Conservation (phyloP, 2,329 filamentous ascomycete species). For the Nakataea oryzae region DNA sequence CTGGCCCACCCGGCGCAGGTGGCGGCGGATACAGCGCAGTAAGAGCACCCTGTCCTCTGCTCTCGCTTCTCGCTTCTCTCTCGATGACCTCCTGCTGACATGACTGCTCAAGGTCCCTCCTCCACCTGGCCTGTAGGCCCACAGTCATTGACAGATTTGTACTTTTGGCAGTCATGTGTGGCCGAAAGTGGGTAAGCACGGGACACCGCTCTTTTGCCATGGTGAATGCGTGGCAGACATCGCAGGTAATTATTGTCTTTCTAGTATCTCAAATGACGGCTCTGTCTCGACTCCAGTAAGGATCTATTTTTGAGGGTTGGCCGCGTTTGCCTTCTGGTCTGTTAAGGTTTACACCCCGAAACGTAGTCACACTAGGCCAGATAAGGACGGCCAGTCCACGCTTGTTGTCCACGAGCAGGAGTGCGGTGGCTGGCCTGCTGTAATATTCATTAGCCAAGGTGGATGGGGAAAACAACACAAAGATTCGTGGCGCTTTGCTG, state of each 20-base stretch:
- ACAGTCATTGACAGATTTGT: background rate
- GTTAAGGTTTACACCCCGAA: background rate
- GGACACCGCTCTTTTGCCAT: background rate
- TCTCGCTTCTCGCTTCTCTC: background rate
- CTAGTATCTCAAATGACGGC: background rate
- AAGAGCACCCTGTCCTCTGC: background rate
- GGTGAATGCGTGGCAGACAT: background rate
- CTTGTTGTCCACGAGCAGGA: too few relatives aligned
- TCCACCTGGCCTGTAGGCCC: background rate
- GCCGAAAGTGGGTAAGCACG: background rate
- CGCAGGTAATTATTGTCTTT: background rate
- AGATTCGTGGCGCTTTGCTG: too few relatives aligned
- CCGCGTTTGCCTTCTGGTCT: background rate
- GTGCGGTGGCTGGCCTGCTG: too few relatives aligned
- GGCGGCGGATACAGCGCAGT: slow-evolving; percentile 1
- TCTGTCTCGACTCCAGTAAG: background rate
- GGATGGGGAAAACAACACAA: too few relatives aligned
- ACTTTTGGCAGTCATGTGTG: background rate
- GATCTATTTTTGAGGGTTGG: background rate
- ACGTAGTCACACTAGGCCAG: too few relatives aligned
- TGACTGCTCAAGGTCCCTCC: background rate
- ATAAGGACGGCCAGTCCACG: too few relatives aligned
- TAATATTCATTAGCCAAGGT: background rate
- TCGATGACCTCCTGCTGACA: background rate
- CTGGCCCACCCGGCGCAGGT: slow-evolving; percentile 1